Percentiles rank a stretch among this genome's conserved stretches.
Evolutionary conservation across 768 basidiomycete genomes (phyloP).

Genomic region (Mycena albidolilacea): DNA sequence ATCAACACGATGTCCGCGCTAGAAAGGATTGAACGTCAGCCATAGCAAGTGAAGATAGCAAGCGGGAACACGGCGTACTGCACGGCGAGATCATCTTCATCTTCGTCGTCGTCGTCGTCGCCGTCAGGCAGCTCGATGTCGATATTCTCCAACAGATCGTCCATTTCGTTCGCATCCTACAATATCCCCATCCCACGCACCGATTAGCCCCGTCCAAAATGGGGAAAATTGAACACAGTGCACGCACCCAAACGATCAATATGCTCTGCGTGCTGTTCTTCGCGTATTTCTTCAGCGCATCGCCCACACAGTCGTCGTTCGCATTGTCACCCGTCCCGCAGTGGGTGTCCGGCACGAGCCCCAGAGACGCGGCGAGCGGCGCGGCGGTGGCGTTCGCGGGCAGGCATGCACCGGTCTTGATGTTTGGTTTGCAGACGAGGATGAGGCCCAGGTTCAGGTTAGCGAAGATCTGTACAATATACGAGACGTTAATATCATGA

Average conservation of each 20-base stretch:
- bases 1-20: conserved; percentile 7
- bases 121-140: conserved; percentile 1
- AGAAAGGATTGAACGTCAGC: conserved; percentile 12
- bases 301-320: conserved; percentile 37
- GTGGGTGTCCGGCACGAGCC: conserved; percentile 36
- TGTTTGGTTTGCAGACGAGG: conserved; percentile 43
- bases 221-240: background rate
- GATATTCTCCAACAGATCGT: conserved; percentile 4
- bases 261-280: conserved; percentile 44
- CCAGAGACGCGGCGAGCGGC: conserved; percentile 44
- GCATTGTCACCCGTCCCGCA: conserved; percentile 31
- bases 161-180: conserved; percentile 11
- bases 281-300: conserved; percentile 41
- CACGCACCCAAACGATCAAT: conserved; percentile 44
- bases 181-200: conserved; percentile 1
- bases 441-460: conserved; percentile 45
- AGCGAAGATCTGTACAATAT: conserved; percentile 34
- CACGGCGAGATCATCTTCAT: background rate
- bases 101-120: conserved; percentile 7
- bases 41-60: conserved; percentile 4
- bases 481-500: background rate
- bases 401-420: conserved; percentile 39
- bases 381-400: conserved; percentile 41
- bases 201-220: conserved; percentile 5
- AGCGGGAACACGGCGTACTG: conserved; percentile 7